phyloP scores from a whole-genome alignment of 2,329 filamentous ascomycete species.

The Rhexocercosporidium sp. region DNA sequence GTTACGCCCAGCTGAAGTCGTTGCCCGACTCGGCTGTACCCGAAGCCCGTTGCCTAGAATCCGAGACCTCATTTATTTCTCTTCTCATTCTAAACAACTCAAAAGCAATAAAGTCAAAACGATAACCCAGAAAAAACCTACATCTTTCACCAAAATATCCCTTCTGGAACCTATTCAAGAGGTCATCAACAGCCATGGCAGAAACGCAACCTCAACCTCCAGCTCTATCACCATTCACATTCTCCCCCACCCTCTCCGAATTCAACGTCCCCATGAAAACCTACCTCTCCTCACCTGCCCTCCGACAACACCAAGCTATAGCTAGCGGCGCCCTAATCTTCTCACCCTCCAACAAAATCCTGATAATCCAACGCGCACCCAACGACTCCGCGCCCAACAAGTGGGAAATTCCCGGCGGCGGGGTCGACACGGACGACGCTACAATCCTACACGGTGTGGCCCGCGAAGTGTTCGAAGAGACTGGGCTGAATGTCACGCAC shows the following conservation, averaged over 20 bases:
- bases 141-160: neutral
- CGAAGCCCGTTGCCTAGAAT: conserved; percentile 1
- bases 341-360: neutral
- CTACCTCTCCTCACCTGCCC: neutral
- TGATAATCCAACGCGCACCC: conserved; percentile 21
- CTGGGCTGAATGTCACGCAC: conserved; percentile 42
- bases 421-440: conserved; percentile 48
- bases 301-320: conserved; percentile 1
- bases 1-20: neutral
- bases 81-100: neutral
- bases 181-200: neutral
- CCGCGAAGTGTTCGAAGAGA: conserved; percentile 55
- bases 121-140: neutral
- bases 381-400: conserved; percentile 41
- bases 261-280: neutral
- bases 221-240: neutral
- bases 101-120: neutral
- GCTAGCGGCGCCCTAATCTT: conserved; percentile 15
- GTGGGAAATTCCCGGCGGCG: conserved; percentile 57
- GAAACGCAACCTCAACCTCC: neutral
- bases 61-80: neutral
- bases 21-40: neutral
- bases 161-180: neutral
- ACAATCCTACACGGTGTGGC: conserved; percentile 51
- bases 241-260: neutral